These are phyloP conservation scores for Kockovaella imperatae DNA, from an alignment of 768 basidiomycete species.

Conservation along the genomic window DNA sequence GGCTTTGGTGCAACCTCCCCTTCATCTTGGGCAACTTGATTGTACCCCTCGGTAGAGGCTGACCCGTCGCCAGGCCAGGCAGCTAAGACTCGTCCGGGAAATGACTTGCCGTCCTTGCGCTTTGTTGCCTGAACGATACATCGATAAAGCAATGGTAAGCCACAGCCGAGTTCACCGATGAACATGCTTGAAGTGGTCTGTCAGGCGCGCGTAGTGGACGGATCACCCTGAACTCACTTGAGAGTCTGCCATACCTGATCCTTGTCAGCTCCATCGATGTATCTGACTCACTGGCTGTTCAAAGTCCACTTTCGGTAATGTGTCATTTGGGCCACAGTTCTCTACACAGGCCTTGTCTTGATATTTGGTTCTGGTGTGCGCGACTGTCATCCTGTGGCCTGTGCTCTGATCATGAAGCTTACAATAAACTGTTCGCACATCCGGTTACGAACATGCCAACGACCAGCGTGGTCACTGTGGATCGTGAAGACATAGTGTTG, in stretches of 20 bases:
- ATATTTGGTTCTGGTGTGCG: slow-evolving; percentile 35
- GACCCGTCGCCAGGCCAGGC: neutral
- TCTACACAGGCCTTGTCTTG: slow-evolving; percentile 96
- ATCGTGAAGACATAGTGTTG: slow-evolving; percentile 25
- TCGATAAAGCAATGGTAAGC: slow-evolving; percentile 29
- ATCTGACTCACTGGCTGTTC: slow-evolving; percentile 81
- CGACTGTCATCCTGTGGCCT: slow-evolving; percentile 25
- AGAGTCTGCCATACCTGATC: slow-evolving; percentile 44
- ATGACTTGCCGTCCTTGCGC: neutral
- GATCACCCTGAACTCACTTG: slow-evolving; percentile 24
- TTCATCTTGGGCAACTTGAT: slow-evolving; percentile 1
- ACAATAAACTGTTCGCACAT: slow-evolving; percentile 46
- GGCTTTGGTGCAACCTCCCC: slow-evolving; percentile 8
- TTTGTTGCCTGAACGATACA: slow-evolving; percentile 47
- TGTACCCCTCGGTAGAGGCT: slow-evolving; percentile 1
- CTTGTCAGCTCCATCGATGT: slow-evolving; percentile 6
- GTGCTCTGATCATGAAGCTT: slow-evolving; percentile 57
- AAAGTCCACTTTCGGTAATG: slow-evolving; percentile 60
- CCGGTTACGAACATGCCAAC: slow-evolving; percentile 74
- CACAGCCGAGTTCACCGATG: slow-evolving; percentile 77
- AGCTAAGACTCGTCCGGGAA: slow-evolving; percentile 10
- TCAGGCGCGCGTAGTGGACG: slow-evolving; percentile 6
- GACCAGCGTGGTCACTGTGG: slow-evolving; percentile 62
- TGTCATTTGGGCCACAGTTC: slow-evolving; percentile 67
- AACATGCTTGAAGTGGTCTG: slow-evolving; percentile 43